Evolutionary conservation across 495 filamentous ascomycete genomes (phyloP).

Genomic region (Penicillium riverlandense): DNA sequence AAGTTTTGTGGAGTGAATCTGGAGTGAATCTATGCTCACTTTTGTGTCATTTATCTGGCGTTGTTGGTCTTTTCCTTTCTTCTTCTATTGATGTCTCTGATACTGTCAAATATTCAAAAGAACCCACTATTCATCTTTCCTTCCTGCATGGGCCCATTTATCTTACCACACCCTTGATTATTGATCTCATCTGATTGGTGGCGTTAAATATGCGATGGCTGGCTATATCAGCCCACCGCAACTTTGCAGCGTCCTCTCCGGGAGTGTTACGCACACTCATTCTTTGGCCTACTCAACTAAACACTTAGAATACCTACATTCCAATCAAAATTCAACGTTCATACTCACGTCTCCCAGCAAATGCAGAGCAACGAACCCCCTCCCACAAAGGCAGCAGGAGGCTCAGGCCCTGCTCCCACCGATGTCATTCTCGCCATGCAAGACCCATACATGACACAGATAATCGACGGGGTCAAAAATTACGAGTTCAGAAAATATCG

Average conservation of each 20-base stretch:
- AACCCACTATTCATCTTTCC: background rate
- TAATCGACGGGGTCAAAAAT: constrained; percentile 1
- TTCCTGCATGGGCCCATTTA: too few species aligned
- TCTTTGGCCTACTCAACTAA: too few species aligned
- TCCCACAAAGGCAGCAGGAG: too few species aligned
- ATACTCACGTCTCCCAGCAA: too few species aligned
- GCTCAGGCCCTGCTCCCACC: background rate
- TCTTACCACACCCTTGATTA: background rate
- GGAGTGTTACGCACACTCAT: too few species aligned
- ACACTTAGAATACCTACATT: too few species aligned
- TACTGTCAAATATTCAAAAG: constrained; percentile 11
- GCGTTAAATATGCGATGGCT: too few species aligned
- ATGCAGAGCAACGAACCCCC: too few species aligned
- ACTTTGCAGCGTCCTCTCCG: too few species aligned
- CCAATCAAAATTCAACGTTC: too few species aligned
- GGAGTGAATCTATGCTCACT: constrained; percentile 1
- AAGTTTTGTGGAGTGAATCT: too few species aligned
- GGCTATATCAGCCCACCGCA: too few species aligned
- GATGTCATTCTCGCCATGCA: background rate
- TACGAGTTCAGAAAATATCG: constrained; percentile 4
- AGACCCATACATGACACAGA: constrained; percentile 3
- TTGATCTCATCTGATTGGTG: background rate
- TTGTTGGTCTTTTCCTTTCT: constrained; percentile 5
- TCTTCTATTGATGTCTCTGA: constrained; percentile 9
- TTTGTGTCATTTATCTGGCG: constrained; percentile 21